Base-by-base conservation (phyloP, 202 grass and related monocot genomes). In the Schoenoplectus tabernaemontani region DNA sequence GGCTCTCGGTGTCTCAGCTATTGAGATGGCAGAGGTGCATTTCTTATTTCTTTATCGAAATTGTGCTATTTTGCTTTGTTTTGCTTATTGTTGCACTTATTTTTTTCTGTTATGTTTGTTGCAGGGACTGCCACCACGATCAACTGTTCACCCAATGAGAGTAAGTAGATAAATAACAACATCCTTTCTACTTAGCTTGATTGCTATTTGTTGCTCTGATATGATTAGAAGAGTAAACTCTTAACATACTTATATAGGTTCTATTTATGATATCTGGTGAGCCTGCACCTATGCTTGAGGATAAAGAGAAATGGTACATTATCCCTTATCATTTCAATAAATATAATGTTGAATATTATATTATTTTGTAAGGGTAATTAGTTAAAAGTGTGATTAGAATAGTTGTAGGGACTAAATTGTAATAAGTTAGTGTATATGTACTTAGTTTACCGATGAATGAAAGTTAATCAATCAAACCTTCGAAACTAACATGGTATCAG, bases 181-280 rank as follows among this genome's bases (percentile, higher is more conserved):
- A n/a, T n/a, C 26, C 16, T 69, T 81, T 66, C 42, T n/a, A 66
- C 15, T 56, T 66, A 39, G 41, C 16, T 59, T 84, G 86, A 86
- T 54, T 30, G 9, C 82, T n/a, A 78, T 76, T 83, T 63, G 57
- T 42, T 33, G 12, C 5, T 59, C 30, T 77, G 65, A 43, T 83
- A 33, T 76, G 42, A 9, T 46, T 76, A 16, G 43, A 78, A 37
- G 48, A 39, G 22, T 36, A 19, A 73, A 57, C 51, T 39, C n/a
- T 64, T n/a, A 15, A 17, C 22, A 66, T 78, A 64, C 76, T 59
- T 71, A 82, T 54, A 59, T 82, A 97, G 94, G 94, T 97, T 62
- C 83, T 97, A 61, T 97, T 97, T 86, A 97, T 97, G 94, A 97
- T 97, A 90, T 97, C 94, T 54, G 88, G 94, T 71, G 94, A 97